Evolutionary conservation across 176 grass and related monocot genomes (phyloP), one percentile per base, ranked within the genome.

Genomic region (Oryza nivara): DNA sequence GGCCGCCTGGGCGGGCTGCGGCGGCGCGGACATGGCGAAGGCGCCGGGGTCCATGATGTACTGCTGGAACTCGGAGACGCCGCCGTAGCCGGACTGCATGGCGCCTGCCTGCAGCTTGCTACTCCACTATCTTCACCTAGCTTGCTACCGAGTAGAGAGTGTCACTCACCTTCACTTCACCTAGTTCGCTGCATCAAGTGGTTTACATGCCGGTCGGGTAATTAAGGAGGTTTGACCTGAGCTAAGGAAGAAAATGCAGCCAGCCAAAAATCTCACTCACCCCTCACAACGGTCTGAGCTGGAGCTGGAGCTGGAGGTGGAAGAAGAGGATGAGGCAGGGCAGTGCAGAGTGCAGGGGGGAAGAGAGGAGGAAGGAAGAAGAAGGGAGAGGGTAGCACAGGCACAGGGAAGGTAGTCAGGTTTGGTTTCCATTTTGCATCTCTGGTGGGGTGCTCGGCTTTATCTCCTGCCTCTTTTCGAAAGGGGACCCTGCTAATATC

Each of bases 1-100:
- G 30, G 9, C 54, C 26, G 9, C 82, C 73, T 58, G 93, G n/a
- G 9, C 54, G 26, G 6, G 88, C 77, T 58, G 93, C 82, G 86
- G 89, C 85, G 88, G 80, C 34, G 86, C 87, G 3, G 88, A 82
- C 68, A 85, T 83, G 83, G 74, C 54, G 43, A 86, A 91, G 48
- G 77, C 86, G 23, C 87, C 87, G 0, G 58, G 58, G 77, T 94
- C 94, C 68, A 93, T 83, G 77, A 96, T 96, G 86, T 91, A 96
- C 78, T 96, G 94, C 73, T 92, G 94, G 86, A 96, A 91, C 78
- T 96, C 94, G 41, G 88, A 93, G 26, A 93, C 93, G 35, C 93
- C 88, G 14, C 94, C 94, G 65, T 96, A 96, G 67, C 94, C 94
- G 35, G 91, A 88, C 77, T 96, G 94, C 94, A 96, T 91, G 84